A percentile compares a stretch with the other conserved stretches of the same genome.
These are phyloP conservation scores for Pseudopyrenochaeta lycopersici DNA, from an alignment of 2,329 filamentous ascomycete species.

Conservation along the genomic window DNA sequence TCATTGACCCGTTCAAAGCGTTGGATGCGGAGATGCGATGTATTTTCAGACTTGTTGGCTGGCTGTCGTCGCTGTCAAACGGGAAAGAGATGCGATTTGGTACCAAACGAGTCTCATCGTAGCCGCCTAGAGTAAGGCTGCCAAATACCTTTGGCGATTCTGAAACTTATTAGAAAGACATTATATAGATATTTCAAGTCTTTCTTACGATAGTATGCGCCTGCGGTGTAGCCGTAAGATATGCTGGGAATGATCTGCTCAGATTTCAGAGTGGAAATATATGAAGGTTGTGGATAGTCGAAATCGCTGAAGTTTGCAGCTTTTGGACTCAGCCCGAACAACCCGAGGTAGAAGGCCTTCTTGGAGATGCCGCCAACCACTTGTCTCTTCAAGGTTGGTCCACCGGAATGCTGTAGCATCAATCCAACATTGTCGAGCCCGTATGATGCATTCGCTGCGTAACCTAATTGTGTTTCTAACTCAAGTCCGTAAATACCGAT, in stretches of 20 bases:
- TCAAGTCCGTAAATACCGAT: constrained; percentile 15
- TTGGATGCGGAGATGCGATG: constrained; percentile 20
- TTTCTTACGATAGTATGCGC: constrained; percentile 29
- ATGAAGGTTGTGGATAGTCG: too few relatives aligned
- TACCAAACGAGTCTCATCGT: constrained; percentile 22
- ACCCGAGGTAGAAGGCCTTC: too few relatives aligned
- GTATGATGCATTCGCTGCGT: constrained; percentile 11
- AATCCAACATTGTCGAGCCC: constrained; percentile 13
- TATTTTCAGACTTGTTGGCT: not conserved
- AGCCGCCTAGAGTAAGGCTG: constrained; percentile 46
- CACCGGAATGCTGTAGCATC: not conserved
- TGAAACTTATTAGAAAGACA: too few relatives aligned
- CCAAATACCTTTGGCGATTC: constrained; percentile 4
- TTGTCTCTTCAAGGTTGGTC: too few relatives aligned
- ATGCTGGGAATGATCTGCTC: constrained; percentile 64
- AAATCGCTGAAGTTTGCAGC: constrained; percentile 58
- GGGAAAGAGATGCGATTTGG: too few relatives aligned
- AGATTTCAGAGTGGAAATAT: constrained; percentile 5
- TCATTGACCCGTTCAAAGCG: not conserved
- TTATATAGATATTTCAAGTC: too few relatives aligned
- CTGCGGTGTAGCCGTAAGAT: constrained; percentile 31
- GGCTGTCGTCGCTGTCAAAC: too few relatives aligned
- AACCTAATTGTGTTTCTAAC: constrained; percentile 2
- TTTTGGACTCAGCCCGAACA: constrained; percentile 53
- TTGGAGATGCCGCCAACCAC: constrained; percentile 31